These are phyloP conservation scores for Apiotrichum mycotoxinovorans DNA, from an alignment of 1,284 basidiomycete genomes.

Conservation along the genomic window DNA sequence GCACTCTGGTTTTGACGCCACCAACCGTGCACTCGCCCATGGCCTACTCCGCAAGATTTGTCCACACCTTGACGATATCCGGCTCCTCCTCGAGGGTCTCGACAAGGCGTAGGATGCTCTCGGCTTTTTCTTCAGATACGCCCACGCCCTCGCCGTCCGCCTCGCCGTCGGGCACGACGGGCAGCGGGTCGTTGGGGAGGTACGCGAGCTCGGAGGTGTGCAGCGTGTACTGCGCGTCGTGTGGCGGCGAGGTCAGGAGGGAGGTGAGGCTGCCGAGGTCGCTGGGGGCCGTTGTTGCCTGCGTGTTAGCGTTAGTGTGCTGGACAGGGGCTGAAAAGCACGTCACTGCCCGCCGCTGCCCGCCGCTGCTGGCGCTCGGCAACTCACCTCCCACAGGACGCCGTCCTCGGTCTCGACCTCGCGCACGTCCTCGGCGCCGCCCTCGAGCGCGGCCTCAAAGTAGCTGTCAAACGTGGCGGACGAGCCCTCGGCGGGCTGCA, in stretches of 20 bases:
- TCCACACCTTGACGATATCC: conserved; percentile 48
- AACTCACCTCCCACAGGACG: conserved; percentile 29
- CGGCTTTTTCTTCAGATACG: conserved; percentile 35
- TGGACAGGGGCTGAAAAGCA: not conserved
- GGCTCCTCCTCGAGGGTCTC: conserved; percentile 40
- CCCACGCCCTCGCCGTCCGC: conserved; percentile 23
- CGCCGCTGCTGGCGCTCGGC: not conserved
- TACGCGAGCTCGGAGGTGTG: conserved; percentile 37
- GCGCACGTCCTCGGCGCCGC: conserved; percentile 54
- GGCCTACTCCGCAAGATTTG: conserved; percentile 34
- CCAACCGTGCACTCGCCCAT: no score
- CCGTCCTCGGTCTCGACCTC: conserved; percentile 38
- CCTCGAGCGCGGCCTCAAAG: conserved; percentile 48
- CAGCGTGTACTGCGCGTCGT: conserved; percentile 24
- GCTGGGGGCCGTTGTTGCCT: conserved; percentile 36
- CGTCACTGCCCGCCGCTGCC: not conserved
- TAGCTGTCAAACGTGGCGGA: conserved; percentile 39
- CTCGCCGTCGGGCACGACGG: conserved; percentile 20
- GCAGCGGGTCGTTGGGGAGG: conserved; percentile 34
- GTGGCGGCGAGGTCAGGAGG: conserved; percentile 20
- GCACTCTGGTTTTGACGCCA: no score
- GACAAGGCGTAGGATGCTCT: conserved; percentile 29
- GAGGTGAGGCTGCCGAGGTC: conserved; percentile 30
- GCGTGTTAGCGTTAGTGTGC: not conserved
- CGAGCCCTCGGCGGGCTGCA: conserved; percentile 51